Evolutionary conservation across 2,329 filamentous ascomycete species (phyloP).

Genomic region (Venturia carpophila): DNA sequence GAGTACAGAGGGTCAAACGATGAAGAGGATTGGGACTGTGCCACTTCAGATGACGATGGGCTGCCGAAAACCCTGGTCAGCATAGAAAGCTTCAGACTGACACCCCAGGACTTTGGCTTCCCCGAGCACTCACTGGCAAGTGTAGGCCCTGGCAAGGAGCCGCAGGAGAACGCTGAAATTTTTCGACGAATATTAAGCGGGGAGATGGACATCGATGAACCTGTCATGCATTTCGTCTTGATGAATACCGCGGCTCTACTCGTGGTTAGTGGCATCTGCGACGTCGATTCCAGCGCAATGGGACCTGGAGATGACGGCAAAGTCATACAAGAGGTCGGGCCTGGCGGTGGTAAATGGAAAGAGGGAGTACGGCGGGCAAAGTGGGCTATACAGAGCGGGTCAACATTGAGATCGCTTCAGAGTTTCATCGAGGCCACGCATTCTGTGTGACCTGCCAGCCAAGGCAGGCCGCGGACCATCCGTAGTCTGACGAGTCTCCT

Average conservation of each 20-base stretch:
- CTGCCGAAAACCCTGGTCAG: constrained; percentile 41
- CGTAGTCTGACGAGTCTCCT: background rate
- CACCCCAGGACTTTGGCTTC: constrained; percentile 82
- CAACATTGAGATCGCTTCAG: constrained; percentile 75
- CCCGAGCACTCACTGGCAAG: constrained; percentile 62
- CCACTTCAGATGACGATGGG: constrained; percentile 34
- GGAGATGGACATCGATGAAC: constrained; percentile 65
- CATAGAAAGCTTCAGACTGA: constrained; percentile 69
- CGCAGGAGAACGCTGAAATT: constrained; percentile 79
- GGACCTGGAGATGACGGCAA: constrained; percentile 70
- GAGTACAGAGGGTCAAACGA: constrained; percentile 29
- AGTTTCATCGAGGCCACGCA: constrained; percentile 76
- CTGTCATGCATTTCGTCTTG: constrained; percentile 86
- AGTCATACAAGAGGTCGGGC: constrained; percentile 74
- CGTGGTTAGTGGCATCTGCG: constrained; percentile 78
- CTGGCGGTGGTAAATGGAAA: constrained; percentile 86
- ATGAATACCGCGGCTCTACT: constrained; percentile 89
- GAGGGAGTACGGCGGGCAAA: constrained; percentile 81
- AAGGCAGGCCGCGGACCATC: background rate
- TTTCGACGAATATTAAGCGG: constrained; percentile 68
- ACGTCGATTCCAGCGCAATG: constrained; percentile 72
- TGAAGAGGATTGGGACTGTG: constrained; percentile 35
- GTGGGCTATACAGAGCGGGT: constrained; percentile 80
- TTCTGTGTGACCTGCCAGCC: constrained; percentile 3
- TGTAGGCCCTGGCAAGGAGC: constrained; percentile 79